These are phyloP conservation scores for Amborella trichopoda DNA, from an alignment of 164 flowering plant species.

Conservation along the genomic window DNA sequence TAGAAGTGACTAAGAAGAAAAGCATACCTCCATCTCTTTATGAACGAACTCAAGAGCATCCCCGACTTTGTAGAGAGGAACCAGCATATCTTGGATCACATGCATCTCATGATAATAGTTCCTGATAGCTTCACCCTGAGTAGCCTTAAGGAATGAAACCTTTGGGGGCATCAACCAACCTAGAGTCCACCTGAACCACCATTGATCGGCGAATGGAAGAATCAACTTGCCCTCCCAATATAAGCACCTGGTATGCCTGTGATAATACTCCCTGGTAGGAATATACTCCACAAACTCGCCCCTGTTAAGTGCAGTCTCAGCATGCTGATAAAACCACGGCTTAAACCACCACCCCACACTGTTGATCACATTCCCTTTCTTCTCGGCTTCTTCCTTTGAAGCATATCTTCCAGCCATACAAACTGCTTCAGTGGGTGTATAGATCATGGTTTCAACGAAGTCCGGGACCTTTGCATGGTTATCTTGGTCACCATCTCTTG, in stretches of 20 bases:
- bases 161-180: conserved; percentile 99
- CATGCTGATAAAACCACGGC: conserved; percentile 98
- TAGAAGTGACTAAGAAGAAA: neutral
- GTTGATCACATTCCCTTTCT: conserved; percentile 78
- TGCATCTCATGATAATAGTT: conserved; percentile 99
- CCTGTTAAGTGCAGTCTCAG: conserved; percentile 63
- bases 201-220: conserved; percentile 93
- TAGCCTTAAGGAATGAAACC: conserved; percentile 92
- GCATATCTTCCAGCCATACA: conserved; percentile 87
- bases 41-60: conserved; percentile 85
- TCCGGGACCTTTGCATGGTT: conserved; percentile 90
- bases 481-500: conserved; percentile 88
- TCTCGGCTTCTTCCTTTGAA: conserved; percentile 88
- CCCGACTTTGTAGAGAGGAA: conserved; percentile 95
- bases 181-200: conserved; percentile 80
- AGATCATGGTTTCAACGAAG: conserved; percentile 88
- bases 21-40: conserved; percentile 85
- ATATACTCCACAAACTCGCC: conserved; percentile 98
- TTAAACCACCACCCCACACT: conserved; percentile 92
- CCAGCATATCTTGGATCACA: conserved; percentile 98
- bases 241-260: conserved; percentile 94
- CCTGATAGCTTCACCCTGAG: conserved; percentile 96
- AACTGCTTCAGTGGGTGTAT: conserved; percentile 63
- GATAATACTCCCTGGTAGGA: conserved; percentile 92
- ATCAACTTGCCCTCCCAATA: conserved; percentile 99